Base-by-base conservation (phyloP, 164 flowering plant species). In the Vitis rupestris region DNA sequence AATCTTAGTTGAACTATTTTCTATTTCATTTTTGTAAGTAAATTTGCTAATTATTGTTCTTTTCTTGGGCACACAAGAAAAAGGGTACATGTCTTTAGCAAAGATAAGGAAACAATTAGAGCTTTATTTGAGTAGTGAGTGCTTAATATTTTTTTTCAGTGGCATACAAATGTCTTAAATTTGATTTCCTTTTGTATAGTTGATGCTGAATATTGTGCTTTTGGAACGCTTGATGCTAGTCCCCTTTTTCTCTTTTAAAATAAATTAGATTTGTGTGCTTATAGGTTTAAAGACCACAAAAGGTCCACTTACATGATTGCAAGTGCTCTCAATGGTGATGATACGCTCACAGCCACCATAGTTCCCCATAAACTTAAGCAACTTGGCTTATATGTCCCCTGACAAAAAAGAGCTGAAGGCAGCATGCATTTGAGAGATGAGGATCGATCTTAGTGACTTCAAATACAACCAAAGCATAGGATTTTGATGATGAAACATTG, bases 291-390 rank as follows among this genome's bases (percentile, higher is more conserved):
- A 78, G 86, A 79, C 77, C 86, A 96, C 54, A 84, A 79, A 73
- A 87, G 81, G 75, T 96, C 97, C 83, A 88, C 86, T 76, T 75
- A 77, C 76, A 80, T 91, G 87, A 96, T 96, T 80, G 97, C 98
- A 52, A 87, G 80, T 75, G 93, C 90, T 68, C 70, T 95, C 71
- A 94, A 82, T 76, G 75, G 81, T 57, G 86, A 79, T 63, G 83
- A 79, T 55, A 73, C 63, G 51, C 78, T 89, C 67, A 83, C 95
- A 29, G 76, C 98, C 53, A 81, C 82, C 15, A 94, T 88, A 82
- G 78, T 93, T 31, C 66, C 79, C 97, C 9, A 86, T 31, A 80
- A 23, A 91, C 89, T 74, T 90, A 93, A 23, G 83, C 91, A 92
- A 72, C 93, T 93, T 74, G 97, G 97, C 50, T 74, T 23, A 31